These are phyloP conservation scores for Lumnitzera littorea DNA, from an alignment of 345 rosid genomes.

Conservation along the genomic window DNA sequence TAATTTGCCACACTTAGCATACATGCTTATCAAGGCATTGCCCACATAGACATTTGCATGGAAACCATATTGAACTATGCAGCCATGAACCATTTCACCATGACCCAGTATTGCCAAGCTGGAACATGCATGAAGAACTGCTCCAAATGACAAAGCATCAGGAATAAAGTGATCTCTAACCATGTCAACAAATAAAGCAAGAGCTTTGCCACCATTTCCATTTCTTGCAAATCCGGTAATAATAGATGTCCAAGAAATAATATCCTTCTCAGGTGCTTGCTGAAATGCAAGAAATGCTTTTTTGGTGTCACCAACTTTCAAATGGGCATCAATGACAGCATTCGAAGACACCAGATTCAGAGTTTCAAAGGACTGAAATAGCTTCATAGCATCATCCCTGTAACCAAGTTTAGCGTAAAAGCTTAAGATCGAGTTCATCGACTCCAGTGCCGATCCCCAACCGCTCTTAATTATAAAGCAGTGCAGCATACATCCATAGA, in stretches of 20 bases:
- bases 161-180: constrained; percentile 24
- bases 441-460: constrained; percentile 59
- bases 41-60: constrained; percentile 48
- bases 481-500: constrained; percentile 47
- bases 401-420: constrained; percentile 58
- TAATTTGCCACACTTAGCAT: constrained; percentile 68
- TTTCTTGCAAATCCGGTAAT: constrained; percentile 55
- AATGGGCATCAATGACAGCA: constrained; percentile 56
- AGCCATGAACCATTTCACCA: constrained; percentile 69
- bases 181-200: constrained; percentile 46
- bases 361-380: constrained; percentile 35
- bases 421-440: constrained; percentile 54
- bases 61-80: constrained; percentile 46
- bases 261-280: constrained; percentile 41
- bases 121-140: constrained; percentile 72
- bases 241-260: constrained; percentile 73
- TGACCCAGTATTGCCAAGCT: constrained; percentile 44
- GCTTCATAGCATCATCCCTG: constrained; percentile 37
- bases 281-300: constrained; percentile 46
- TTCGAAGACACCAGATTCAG: constrained; percentile 63
- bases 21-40: constrained; percentile 67
- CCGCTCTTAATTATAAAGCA: constrained; percentile 54
- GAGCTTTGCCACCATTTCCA: constrained; percentile 54
- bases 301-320: constrained; percentile 47
- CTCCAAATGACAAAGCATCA: constrained; percentile 49